Percentiles rank a stretch among this genome's conserved stretches.
Evolutionary conservation across 1,284 basidiomycete genomes (phyloP).

Genomic region (Ceratobasidium sp.): DNA sequence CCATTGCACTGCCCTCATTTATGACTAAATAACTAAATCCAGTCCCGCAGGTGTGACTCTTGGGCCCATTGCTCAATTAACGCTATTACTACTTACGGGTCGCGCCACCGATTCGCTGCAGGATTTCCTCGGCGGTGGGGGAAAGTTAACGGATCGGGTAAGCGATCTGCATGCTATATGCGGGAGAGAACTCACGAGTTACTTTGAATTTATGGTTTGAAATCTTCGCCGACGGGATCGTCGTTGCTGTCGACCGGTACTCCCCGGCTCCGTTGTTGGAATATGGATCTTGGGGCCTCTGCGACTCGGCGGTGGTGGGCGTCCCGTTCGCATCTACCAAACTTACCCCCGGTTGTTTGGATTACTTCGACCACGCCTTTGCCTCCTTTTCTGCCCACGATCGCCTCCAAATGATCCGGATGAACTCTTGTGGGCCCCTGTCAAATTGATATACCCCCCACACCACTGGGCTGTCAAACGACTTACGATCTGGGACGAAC

Average conservation of each 20-base stretch:
- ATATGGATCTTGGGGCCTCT: too few species aligned
- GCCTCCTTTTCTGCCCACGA: background rate
- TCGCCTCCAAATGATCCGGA: background rate
- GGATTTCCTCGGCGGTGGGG: constrained; percentile 75
- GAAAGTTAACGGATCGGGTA: constrained; percentile 80
- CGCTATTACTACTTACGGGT: constrained; percentile 70
- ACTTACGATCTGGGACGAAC: background rate
- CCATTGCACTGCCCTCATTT: constrained; percentile 12
- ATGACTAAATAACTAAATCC: constrained; percentile 5
- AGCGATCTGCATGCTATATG: constrained; percentile 40
- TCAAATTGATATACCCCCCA: too few species aligned
- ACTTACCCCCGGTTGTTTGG: background rate
- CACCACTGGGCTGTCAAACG: background rate
- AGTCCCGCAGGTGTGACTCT: constrained; percentile 21
- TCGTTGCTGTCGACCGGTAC: too few species aligned
- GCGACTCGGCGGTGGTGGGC: too few species aligned
- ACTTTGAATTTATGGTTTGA: too few species aligned
- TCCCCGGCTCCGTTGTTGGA: too few species aligned
- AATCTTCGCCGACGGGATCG: too few species aligned
- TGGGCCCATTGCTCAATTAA: constrained; percentile 67
- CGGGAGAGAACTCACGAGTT: background rate
- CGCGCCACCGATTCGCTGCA: constrained; percentile 66
- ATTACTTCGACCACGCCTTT: background rate
- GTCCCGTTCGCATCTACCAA: background rate
- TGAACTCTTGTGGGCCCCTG: too few species aligned